Evolutionary conservation across 345 rosid species (phyloP).

Genomic region (Salix koriyanagi): DNA sequence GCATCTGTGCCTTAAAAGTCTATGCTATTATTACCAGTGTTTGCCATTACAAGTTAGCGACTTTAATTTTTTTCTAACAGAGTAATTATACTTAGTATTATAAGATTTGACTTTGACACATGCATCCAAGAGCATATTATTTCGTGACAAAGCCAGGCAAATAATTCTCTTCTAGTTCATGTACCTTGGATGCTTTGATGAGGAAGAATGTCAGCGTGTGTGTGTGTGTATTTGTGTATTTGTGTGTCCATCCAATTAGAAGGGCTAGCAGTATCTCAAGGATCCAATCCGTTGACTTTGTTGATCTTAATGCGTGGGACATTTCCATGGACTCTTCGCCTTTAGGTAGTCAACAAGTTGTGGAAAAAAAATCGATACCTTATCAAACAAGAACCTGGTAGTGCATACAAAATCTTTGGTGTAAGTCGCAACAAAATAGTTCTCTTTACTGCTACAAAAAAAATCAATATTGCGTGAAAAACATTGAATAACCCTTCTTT

Average conservation of each 20-base stretch:
- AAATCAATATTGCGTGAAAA: too few relatives aligned
- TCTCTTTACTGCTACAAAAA: too few relatives aligned
- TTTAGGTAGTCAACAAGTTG: neutral
- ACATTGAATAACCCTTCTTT: too few relatives aligned
- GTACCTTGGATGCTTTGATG: slow-evolving; percentile 1
- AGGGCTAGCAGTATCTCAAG: neutral
- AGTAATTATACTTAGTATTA: slow-evolving; percentile 25
- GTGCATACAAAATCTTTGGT: too few relatives aligned
- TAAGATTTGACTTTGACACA: slow-evolving; percentile 40
- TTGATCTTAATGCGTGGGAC: neutral
- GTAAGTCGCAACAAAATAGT: too few relatives aligned
- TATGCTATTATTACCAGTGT: slow-evolving; percentile 47
- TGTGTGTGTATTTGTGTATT: neutral
- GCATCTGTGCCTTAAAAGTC: slow-evolving; percentile 43
- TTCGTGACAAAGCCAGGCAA: slow-evolving; percentile 26
- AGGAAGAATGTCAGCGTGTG: neutral
- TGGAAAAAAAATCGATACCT: too few relatives aligned
- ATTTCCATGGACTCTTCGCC: neutral
- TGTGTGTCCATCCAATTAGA: neutral
- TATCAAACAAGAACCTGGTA: too few relatives aligned
- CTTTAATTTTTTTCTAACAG: slow-evolving; percentile 23
- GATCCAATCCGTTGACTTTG: slow-evolving; percentile 2
- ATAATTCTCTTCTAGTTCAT: neutral
- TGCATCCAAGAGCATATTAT: slow-evolving; percentile 34
- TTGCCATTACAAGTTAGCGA: slow-evolving; percentile 56